Evolutionary conservation across 1,284 basidiomycete species (phyloP), one percentile per base, ranked within the genome.

Genomic region (Phylloporus gajari): DNA sequence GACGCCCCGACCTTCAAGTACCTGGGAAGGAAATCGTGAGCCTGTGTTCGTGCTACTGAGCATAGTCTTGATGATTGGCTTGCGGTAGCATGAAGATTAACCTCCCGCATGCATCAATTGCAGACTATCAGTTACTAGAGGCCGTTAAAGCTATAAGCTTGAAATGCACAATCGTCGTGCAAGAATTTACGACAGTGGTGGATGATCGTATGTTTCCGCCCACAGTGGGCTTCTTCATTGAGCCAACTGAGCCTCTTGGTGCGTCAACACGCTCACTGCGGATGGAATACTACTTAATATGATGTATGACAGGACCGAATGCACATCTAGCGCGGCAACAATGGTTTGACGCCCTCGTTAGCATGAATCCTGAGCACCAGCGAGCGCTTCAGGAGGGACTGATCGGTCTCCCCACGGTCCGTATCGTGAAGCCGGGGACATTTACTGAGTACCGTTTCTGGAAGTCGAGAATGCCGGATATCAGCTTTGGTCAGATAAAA

Each of bases 141-240:
- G 44, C 35, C 5, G 35, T 73, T 4, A 68, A 21, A n/a, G n/a
- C n/a, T n/a, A n/a, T n/a, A n/a, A n/a, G n/a, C 56, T 71, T 62
- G 3, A 61, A 70, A 4, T 68, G 68, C 17, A 25, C 56, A 8
- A 61, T 73, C 27, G 67, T 15, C 21, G 72, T 75, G 3, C 69
- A 71, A 4, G 73, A 77, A 38, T 77, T 80, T 17, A 73, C 75
- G 25, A 62, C 72, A 3, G 44, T 72, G 32, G 3, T 74, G 2
- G 74, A 81, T 30, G 53, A 72, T 27, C 73, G 76, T 6, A n/a
- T 46, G 5, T 40, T 56, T 17, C 56, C 70, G 11, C 19, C n/a
- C 65, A 60, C 74, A 0, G 38, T 79, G 11, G 76, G 76, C 27
- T 79, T 72, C 64, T 62, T 80, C 27, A 8, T 80, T 30, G 78